Percentiles rank a stretch among this genome's conserved stretches.
phyloP scores from a whole-genome alignment of 2,329 filamentous ascomycete species.

The Sporothrix inflata region DNA sequence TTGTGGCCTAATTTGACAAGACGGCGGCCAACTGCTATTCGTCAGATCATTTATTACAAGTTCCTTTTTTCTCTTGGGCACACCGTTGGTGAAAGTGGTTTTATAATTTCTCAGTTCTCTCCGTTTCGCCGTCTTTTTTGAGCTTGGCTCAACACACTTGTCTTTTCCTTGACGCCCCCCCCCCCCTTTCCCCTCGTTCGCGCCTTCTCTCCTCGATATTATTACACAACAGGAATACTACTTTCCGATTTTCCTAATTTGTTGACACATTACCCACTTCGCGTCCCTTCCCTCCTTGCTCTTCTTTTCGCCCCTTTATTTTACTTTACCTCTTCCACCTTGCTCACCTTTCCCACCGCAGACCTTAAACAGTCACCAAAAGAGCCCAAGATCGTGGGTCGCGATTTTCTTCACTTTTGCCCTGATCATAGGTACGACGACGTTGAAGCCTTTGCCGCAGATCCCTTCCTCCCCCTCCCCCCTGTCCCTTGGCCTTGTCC shows the following conservation, averaged over 20 bases:
- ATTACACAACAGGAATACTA: conserved; percentile 1
- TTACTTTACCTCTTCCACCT: not conserved
- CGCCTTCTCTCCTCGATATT: not conserved
- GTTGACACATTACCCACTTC: not conserved
- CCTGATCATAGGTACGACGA: not conserved
- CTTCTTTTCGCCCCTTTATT: not conserved
- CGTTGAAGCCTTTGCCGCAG: not conserved
- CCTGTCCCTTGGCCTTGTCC: not conserved
- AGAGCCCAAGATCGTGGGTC: not conserved
- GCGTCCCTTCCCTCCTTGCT: not conserved
- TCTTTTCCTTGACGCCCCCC: not conserved
- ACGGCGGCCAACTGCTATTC: not conserved
- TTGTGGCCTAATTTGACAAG: conserved; percentile 9
- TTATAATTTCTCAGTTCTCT: not conserved
- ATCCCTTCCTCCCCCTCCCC: not conserved
- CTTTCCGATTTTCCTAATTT: not conserved
- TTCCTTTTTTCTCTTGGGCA: not conserved
- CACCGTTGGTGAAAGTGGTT: not conserved
- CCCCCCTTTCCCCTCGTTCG: conserved; percentile 3
- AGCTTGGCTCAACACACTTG: not conserved
- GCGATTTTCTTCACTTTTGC: not conserved
- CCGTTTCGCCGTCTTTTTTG: not conserved
- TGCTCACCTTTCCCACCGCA: not conserved
- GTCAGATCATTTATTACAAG: not conserved
- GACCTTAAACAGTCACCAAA: not conserved